A percentile compares a stretch with the other conserved stretches of the same genome.
Evolutionary conservation across 345 rosid species (phyloP).

Genomic region (Abelmoschus esculentus): DNA sequence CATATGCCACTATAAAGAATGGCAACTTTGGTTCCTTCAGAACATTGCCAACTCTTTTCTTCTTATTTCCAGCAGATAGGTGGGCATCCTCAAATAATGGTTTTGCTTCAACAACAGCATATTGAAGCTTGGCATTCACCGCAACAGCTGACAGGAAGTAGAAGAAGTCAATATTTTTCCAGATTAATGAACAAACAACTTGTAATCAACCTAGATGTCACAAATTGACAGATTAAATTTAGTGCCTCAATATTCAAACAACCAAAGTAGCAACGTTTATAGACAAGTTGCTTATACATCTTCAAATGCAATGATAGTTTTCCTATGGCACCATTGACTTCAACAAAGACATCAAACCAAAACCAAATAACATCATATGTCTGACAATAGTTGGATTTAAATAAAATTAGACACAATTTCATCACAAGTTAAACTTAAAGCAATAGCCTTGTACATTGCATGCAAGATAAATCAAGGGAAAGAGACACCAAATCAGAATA

Average conservation of each 20-base stretch:
- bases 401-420: neutral
- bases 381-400: neutral
- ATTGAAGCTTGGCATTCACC: constrained; percentile 79
- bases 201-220: neutral
- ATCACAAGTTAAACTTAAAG: neutral
- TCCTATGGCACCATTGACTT: neutral
- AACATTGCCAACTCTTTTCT: constrained; percentile 51
- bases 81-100: constrained; percentile 38
- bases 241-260: constrained; percentile 3
- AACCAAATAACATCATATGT: neutral
- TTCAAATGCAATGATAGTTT: neutral
- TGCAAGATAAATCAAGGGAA: too few relatives aligned
- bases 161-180: constrained; percentile 1
- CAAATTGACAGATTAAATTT: neutral
- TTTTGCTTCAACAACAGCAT: constrained; percentile 71
- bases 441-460: neutral
- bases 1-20: constrained; percentile 64
- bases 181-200: neutral
- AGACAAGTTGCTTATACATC: constrained; percentile 4
- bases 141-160: constrained; percentile 67
- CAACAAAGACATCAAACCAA: neutral
- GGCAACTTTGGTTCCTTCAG: constrained; percentile 48
- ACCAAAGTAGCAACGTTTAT: neutral
- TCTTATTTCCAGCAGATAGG: constrained; percentile 36
- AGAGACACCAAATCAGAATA: too few relatives aligned